Evolutionary conservation across 495 filamentous ascomycete genomes (phyloP).

Genomic region (Glutinoglossum americanum): DNA sequence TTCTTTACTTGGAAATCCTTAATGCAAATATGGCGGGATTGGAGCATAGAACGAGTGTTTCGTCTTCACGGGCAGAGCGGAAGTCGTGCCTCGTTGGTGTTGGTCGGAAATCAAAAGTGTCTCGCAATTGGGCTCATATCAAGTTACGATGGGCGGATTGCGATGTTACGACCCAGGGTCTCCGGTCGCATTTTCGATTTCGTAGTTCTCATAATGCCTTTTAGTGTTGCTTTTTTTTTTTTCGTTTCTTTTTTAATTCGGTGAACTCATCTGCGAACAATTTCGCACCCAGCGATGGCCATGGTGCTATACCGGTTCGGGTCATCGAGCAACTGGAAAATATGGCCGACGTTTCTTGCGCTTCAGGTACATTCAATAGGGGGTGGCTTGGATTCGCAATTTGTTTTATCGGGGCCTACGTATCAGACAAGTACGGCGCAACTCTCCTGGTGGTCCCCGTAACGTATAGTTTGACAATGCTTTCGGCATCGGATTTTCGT

Average conservation of each 20-base stretch:
- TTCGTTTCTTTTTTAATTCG: neutral
- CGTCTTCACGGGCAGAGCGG: neutral
- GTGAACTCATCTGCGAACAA: neutral
- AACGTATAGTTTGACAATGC: neutral
- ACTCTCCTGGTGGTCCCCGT: neutral
- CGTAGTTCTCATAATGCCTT: neutral
- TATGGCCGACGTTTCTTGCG: neutral
- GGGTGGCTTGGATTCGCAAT: neutral
- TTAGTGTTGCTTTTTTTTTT: neutral
- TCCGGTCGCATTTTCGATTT: slow-evolving; percentile 1
- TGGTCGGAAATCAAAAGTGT: slow-evolving; percentile 1
- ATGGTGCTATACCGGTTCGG: neutral
- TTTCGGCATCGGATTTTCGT: neutral
- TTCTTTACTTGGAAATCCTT: slow-evolving; percentile 1
- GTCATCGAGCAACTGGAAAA: neutral
- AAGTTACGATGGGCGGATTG: neutral
- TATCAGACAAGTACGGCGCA: neutral
- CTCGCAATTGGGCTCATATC: slow-evolving; percentile 1
- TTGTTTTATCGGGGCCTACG: neutral
- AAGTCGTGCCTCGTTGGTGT: neutral
- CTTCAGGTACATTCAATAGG: neutral
- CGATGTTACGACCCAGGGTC: neutral
- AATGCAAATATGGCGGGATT: slow-evolving; percentile 1
- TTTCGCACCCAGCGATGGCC: neutral
- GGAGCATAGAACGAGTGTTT: neutral